phyloP scores from a whole-genome alignment of 2,329 filamentous ascomycete species.

The Colletotrichum agaves region DNA sequence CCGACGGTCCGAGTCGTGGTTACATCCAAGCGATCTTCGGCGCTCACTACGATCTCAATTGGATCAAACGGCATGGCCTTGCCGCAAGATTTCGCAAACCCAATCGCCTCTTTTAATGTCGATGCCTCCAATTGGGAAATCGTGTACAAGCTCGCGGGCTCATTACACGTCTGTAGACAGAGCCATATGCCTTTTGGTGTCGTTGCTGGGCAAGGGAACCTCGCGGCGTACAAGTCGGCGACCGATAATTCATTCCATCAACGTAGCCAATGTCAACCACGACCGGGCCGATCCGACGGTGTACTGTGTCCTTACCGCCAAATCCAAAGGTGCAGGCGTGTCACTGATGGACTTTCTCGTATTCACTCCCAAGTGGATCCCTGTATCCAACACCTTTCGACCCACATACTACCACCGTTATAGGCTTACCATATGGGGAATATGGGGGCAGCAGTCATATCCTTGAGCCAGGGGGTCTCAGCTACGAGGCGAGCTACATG shows the following conservation, averaged over 20 bases:
- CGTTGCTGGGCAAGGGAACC: conserved; percentile 58
- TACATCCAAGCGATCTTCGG: conserved; percentile 73
- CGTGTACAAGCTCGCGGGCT: conserved; percentile 58
- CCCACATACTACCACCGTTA: conserved; percentile 73
- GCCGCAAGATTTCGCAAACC: conserved; percentile 70
- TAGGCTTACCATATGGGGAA: conserved; percentile 59
- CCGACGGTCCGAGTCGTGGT: conserved; percentile 65
- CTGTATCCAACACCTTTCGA: conserved; percentile 65
- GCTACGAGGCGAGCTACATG: conserved; percentile 49
- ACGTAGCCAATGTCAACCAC: conserved; percentile 65
- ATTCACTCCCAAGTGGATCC: conserved; percentile 71
- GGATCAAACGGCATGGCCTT: conserved; percentile 59
- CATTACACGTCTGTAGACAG: conserved; percentile 70
- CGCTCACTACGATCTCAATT: conserved; percentile 67
- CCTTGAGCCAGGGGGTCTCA: conserved; percentile 46
- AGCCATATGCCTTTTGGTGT: neutral
- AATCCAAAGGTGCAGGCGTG: conserved; percentile 61
- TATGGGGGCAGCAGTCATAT: conserved; percentile 45
- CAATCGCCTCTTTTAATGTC: conserved; percentile 51
- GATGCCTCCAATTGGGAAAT: neutral
- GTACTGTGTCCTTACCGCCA: conserved; percentile 69
- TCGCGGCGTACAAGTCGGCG: conserved; percentile 60
- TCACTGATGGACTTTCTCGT: conserved; percentile 70
- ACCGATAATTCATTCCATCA: conserved; percentile 67
- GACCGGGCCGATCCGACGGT: conserved; percentile 71